Percentiles rank a stretch among this genome's conserved stretches.
Conservation (phyloP, 1,284 basidiomycete genomes). For the Puccinia horiana region DNA sequence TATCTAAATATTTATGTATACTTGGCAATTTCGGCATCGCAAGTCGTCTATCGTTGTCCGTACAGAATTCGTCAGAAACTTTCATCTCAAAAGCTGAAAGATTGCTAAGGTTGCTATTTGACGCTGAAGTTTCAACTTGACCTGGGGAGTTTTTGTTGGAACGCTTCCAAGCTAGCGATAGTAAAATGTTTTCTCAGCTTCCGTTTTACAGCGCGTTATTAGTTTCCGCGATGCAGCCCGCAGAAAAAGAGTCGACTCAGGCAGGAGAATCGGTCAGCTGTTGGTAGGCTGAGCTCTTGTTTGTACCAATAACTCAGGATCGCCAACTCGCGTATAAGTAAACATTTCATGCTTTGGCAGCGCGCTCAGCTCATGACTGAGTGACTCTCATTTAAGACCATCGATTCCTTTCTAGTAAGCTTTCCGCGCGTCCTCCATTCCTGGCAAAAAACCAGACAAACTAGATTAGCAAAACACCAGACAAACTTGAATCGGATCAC, state of each 20-base stretch:
- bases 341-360: neutral
- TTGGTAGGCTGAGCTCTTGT: neutral
- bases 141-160: neutral
- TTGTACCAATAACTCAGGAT: slow-evolving; percentile 2
- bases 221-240: neutral
- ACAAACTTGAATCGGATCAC: neutral
- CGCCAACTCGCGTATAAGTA: slow-evolving; percentile 4
- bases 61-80: neutral
- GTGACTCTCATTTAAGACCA: neutral
- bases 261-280: neutral
- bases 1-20: neutral
- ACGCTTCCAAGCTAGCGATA: neutral
- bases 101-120: neutral
- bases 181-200: neutral
- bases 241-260: neutral
- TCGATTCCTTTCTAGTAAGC: neutral
- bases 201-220: neutral
- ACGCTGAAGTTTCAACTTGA: neutral
- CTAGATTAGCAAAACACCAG: neutral
- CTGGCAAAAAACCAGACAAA: neutral
- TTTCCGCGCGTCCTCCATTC: neutral
- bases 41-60: neutral
- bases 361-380: neutral
- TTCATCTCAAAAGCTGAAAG: neutral
- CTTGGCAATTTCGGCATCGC: neutral